Percentiles rank a stretch among this genome's conserved stretches.
These are phyloP conservation scores for Calonectria leucothoes DNA, from an alignment of 2,329 filamentous ascomycete genomes.

Conservation along the genomic window DNA sequence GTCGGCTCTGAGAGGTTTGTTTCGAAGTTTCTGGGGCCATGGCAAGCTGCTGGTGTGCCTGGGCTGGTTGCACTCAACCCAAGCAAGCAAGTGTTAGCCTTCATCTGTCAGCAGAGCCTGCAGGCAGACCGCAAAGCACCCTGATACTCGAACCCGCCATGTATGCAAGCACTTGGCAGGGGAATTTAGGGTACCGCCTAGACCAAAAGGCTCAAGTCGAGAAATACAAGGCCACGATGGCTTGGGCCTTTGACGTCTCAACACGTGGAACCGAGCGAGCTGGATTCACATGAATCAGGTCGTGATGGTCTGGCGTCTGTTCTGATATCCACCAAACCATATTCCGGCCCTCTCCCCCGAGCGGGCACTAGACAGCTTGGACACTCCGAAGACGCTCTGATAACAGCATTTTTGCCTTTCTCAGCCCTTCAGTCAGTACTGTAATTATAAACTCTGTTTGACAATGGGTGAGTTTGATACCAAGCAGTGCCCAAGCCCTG, in stretches of 20 bases:
- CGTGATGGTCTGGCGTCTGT: background rate
- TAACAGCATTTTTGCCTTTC: background rate
- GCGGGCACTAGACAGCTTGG: background rate
- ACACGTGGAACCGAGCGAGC: constrained; percentile 1
- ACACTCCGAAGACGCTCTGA: background rate
- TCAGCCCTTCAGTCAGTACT: background rate
- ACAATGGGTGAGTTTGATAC: background rate
- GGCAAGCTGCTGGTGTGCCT: constrained; percentile 11
- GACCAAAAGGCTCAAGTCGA: background rate
- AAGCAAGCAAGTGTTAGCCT: background rate
- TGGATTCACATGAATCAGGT: constrained; percentile 1
- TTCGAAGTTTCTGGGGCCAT: constrained; percentile 29
- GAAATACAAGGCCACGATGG: background rate
- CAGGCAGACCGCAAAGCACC: background rate
- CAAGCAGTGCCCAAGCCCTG: background rate
- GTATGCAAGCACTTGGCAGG: constrained; percentile 14
- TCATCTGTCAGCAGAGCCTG: background rate
- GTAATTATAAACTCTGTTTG: background rate
- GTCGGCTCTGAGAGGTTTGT: constrained; percentile 51
- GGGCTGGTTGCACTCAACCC: background rate
- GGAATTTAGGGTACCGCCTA: background rate
- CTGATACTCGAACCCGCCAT: background rate
- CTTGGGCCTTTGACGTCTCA: background rate
- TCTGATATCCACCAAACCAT: background rate
- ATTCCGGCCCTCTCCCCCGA: background rate